These are phyloP conservation scores for Litchi chinensis DNA, from an alignment of 345 rosid genomes.

Conservation along the genomic window DNA sequence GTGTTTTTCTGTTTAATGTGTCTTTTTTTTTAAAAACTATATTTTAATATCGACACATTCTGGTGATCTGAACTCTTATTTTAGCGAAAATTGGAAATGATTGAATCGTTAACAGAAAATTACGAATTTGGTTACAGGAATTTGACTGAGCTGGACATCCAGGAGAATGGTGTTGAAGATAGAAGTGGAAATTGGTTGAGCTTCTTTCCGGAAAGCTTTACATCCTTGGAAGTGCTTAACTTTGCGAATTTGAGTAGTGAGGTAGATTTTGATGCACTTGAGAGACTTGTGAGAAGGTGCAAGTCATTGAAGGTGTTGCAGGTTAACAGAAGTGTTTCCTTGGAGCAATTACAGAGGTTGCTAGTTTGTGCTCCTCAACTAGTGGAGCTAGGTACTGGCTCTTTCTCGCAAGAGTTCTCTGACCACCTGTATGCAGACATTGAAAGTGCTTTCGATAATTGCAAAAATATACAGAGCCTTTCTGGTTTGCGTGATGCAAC, in stretches of 20 bases:
- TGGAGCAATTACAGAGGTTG: conserved; percentile 55
- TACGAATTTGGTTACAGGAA: conserved; percentile 44
- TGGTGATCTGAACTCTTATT: background rate
- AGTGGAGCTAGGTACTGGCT: conserved; percentile 66
- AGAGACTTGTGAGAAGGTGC: conserved; percentile 61
- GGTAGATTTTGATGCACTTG: conserved; percentile 60
- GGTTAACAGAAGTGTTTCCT: conserved; percentile 48
- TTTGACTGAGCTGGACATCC: conserved; percentile 67
- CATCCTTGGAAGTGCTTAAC: conserved; percentile 57
- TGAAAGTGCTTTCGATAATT: conserved; percentile 42
- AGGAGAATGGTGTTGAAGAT: conserved; percentile 65
- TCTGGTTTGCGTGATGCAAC: conserved; percentile 64
- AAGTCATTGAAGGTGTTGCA: conserved; percentile 55
- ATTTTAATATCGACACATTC: too few species aligned
- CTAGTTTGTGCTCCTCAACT: conserved; percentile 50
- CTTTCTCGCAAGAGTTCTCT: conserved; percentile 51
- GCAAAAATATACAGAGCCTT: conserved; percentile 50
- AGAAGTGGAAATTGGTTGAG: conserved; percentile 59
- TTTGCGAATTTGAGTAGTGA: conserved; percentile 52
- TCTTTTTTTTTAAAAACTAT: too few species aligned
- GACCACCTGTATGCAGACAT: conserved; percentile 36
- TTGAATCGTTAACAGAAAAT: background rate
- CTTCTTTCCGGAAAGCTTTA: conserved; percentile 59
- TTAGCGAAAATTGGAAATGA: background rate
- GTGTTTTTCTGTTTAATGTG: too few species aligned